phyloP scores from a whole-genome alignment of 148 eudicot genomes.

The Spergularia marina region DNA sequence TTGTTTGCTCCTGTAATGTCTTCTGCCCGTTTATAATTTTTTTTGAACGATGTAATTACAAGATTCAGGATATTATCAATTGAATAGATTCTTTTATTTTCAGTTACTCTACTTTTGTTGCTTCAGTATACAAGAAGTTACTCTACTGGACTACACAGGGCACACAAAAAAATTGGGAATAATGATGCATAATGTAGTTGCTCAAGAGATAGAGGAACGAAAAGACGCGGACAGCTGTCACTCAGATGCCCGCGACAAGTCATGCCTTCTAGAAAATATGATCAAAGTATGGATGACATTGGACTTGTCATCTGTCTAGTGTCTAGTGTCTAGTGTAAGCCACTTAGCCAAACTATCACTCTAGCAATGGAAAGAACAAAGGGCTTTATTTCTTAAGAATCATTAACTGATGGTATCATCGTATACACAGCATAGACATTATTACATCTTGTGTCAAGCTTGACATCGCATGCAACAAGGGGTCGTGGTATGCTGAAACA shows the following conservation, averaged over 20 bases:
- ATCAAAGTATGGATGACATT: too few species aligned
- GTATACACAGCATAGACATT: not conserved
- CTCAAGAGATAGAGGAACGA: too few species aligned
- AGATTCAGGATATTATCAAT: conserved; percentile 11
- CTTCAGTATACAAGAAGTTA: not conserved
- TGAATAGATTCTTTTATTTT: conserved; percentile 14
- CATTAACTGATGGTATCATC: not conserved
- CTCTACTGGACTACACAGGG: too few species aligned
- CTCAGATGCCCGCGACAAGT: too few species aligned
- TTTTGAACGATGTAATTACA: conserved; percentile 23
- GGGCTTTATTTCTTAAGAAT: not conserved
- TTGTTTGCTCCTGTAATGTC: conserved; percentile 13
- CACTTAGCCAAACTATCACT: not conserved
- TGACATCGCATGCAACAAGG: not conserved
- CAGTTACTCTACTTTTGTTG: not conserved
- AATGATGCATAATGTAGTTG: too few species aligned
- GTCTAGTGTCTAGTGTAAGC: too few species aligned
- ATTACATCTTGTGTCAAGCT: not conserved
- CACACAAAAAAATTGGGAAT: too few species aligned
- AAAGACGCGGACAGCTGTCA: too few species aligned
- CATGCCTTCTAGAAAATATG: too few species aligned
- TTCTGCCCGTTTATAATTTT: not conserved
- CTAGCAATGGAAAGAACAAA: not conserved
- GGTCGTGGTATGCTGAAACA: not conserved
- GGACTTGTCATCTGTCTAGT: too few species aligned